Evolutionary conservation across 2,329 filamentous ascomycete species (phyloP), one percentile per base, ranked within the genome.

Genomic region (Cryphonectria carpinicola): DNA sequence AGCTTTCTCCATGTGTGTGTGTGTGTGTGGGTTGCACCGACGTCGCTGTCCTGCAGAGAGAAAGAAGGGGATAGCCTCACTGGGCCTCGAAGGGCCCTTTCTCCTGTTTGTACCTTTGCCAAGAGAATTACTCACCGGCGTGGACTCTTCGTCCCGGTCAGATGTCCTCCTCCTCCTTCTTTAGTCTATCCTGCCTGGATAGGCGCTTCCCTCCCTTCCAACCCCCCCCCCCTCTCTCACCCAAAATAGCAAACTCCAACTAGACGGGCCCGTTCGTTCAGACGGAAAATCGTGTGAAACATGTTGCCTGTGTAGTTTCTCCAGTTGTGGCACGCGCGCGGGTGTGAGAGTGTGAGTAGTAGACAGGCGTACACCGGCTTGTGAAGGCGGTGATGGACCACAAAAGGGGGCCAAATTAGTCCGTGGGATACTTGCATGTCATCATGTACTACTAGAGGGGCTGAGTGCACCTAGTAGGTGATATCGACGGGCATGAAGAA

Each of bases 171-270:
- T 32, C 66, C 61, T 56, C 35, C 43, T 32, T 49, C 60, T 65
- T 65, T 43, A 54, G 69, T 65, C 69, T 46, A 66, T 60, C 69
- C 63, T 46, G 68, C 66, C 32, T 66, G 66, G 58, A 62, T 58
- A 65, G 67, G 70, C 70, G 68, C 67, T 65, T 69, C 70, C 46
- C 46, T 49, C 46, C 46, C 46, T 8, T n/a, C 37, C 37, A 39
- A 10, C 10, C 37, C 37, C 37, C 10, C 37, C 37, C 37, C 37
- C 37, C 11, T 11, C 19, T 46, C 46, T 10, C 46, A 22, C 46
- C 70, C 46, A 60, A 68, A 72, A 72, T 70, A 72, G 70, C 70
- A 72, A 67, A 49, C 52, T 35, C 68, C 65, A 68, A 66, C 67
- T 64, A 67, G 68, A 37, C 68, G 58, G 41, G 65, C 64, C 32